phyloP scores from a whole-genome alignment of 805 yeast genomes.

The Yamadazyma kitorensis region DNA sequence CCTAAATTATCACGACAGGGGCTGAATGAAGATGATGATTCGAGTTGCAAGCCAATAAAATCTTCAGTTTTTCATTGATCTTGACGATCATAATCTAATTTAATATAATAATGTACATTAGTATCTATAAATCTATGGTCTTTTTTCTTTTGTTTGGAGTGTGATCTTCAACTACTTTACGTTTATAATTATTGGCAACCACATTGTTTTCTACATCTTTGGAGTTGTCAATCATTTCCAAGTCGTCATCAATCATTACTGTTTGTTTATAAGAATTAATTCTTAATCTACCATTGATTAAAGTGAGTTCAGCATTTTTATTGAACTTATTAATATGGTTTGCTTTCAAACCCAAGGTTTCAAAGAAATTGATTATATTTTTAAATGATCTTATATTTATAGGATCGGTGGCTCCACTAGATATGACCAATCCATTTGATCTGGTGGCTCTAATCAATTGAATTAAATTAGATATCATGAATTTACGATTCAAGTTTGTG shows the following conservation, averaged over 20 bases:
- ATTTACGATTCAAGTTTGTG: constrained; percentile 42
- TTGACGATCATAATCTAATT: too few species aligned
- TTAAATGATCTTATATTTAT: constrained; percentile 60
- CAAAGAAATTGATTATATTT: constrained; percentile 66
- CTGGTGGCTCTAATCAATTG: constrained; percentile 80
- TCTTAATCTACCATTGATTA: constrained; percentile 74
- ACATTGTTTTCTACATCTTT: constrained; percentile 26
- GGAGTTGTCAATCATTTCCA: constrained; percentile 12
- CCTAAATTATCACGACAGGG: background rate
- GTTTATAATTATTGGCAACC: constrained; percentile 13
- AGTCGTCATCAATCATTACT: constrained; percentile 44
- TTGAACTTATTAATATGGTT: constrained; percentile 59
- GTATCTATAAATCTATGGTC: background rate
- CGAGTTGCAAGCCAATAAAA: background rate
- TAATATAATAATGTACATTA: too few species aligned
- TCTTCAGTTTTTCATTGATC: too few species aligned
- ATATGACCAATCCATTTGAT: constrained; percentile 70
- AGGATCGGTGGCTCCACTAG: constrained; percentile 67
- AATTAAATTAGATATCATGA: constrained; percentile 67
- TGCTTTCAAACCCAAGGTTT: constrained; percentile 67
- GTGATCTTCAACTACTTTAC: constrained; percentile 1
- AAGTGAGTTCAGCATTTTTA: constrained; percentile 58
- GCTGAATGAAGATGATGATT: constrained; percentile 3
- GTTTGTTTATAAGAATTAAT: constrained; percentile 76
- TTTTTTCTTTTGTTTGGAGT: constrained; percentile 1